These are phyloP conservation scores for bread wheat (Triticum aestivum) DNA, from an alignment of 176 grass and related monocot species.

Conservation along the genomic window DNA sequence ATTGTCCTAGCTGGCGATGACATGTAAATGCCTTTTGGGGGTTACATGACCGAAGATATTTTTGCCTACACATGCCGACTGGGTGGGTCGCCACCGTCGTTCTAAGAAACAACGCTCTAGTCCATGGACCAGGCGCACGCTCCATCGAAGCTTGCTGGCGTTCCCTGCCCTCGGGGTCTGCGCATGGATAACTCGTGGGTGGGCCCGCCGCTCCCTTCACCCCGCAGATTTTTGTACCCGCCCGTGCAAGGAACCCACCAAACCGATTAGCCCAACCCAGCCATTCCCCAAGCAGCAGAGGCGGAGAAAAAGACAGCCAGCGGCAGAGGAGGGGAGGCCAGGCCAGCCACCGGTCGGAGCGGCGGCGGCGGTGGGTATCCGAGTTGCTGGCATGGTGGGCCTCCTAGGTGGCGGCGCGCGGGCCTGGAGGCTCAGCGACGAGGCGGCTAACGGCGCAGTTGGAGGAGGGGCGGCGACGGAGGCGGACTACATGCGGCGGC, in stretches of 20 bases:
- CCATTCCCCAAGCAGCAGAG: neutral
- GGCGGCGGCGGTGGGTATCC: neutral
- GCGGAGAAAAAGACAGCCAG: neutral
- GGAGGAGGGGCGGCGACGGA: slow-evolving; percentile 22
- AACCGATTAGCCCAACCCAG: neutral
- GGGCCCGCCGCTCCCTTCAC: slow-evolving; percentile 11
- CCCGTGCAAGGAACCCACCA: slow-evolving; percentile 7
- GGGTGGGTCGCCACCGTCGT: neutral
- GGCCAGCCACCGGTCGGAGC: neutral
- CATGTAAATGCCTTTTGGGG: neutral
- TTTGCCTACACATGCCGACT: neutral
- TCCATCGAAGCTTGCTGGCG: neutral
- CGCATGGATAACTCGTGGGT: slow-evolving; percentile 56
- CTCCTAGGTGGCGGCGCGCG: slow-evolving; percentile 14
- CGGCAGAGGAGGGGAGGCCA: neutral
- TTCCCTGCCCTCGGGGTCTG: slow-evolving; percentile 14
- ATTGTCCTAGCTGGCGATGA: neutral
- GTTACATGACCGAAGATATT: neutral
- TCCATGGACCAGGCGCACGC: slow-evolving; percentile 36
- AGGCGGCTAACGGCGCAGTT: neutral
- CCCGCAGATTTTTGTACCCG: slow-evolving; percentile 49
- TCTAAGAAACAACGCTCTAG: neutral
- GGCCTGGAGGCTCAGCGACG: slow-evolving; percentile 46
- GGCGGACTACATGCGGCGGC: slow-evolving; percentile 57
- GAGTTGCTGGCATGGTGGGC: slow-evolving; percentile 39